Percentiles rank a stretch among this genome's conserved stretches.
These are phyloP conservation scores for Cyamopsis tetragonoloba DNA, from an alignment of 306 rosid genomes.

Conservation along the genomic window DNA sequence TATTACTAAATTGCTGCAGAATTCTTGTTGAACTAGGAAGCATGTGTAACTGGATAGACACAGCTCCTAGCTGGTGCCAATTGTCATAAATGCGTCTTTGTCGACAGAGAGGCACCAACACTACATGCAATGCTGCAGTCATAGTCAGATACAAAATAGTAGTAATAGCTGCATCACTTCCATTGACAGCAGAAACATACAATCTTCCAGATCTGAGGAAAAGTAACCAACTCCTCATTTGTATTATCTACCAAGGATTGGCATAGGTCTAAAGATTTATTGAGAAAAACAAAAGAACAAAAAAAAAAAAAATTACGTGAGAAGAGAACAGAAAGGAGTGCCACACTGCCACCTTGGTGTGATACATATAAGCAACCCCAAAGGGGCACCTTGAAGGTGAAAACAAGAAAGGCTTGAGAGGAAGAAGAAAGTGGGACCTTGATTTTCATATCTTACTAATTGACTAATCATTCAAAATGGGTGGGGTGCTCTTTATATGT, in stretches of 20 bases:
- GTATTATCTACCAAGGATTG: background rate
- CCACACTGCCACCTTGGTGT: background rate
- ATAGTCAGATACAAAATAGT: background rate
- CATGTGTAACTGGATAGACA: background rate
- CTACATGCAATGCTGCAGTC: background rate
- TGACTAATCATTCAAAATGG: background rate
- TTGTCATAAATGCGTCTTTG: background rate
- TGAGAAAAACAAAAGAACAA: no score
- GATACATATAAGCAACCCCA: background rate
- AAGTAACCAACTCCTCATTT: background rate
- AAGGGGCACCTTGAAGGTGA: constrained; percentile 2
- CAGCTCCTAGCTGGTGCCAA: background rate
- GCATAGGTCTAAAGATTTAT: background rate
- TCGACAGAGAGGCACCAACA: background rate
- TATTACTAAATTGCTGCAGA: background rate
- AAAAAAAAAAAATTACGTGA: background rate
- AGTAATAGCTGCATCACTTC: background rate
- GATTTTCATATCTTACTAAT: background rate
- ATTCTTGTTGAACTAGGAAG: background rate
- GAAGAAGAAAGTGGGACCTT: constrained; percentile 9
- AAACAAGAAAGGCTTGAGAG: background rate
- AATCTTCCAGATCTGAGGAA: background rate
- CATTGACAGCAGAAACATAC: background rate
- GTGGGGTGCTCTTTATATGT: background rate
- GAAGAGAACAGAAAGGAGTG: background rate